Base-by-base conservation (phyloP, 2,329 filamentous ascomycete genomes). In the Bertia moriformis region DNA sequence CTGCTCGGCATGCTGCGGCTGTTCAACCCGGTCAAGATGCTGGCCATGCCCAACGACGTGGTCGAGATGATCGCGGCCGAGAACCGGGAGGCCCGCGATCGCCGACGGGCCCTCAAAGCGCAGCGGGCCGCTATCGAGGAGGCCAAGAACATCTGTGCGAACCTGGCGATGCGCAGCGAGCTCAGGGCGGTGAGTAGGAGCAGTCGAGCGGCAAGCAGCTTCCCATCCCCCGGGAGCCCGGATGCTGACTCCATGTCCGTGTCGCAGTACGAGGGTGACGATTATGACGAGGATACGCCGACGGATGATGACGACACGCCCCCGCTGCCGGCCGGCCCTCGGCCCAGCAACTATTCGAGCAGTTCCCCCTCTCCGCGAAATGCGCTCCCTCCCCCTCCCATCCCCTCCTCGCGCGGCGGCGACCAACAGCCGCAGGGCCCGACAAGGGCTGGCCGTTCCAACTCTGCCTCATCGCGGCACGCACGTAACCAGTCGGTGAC, bases 121-220 rank as follows among this genome's bases (percentile, higher is more conserved):
- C 65, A 68, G 48, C 67, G 66, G 55, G 56, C 59, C 44, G 64
- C 65, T 1, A 69, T 69, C 38, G 64, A 68, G 32, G 66, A 69
- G 43, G 66, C 66, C 19, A 60, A 61, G 39, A 61, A 60, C 38
- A 61, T 68, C 17, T 69, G 66, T 43, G 65, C 66, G 32, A 59
- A 57, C 41, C 53, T 70, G 14, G 66, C 67, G 4, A 69, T 70
- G 66, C 57, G 67, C 29, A 69, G 67, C 45, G 66, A 70, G 43
- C 46, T 70, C 14, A 55, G 66, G 29, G 19, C 39, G 7, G 22
- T 27, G n/a, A 7, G 22, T 27, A n/a, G n/a, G 7, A n/a, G n/a
- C 22, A 27, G 22, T n/a, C 22, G n/a, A 27, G n/a, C n/a, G n/a
- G n/a, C n/a, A n/a, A n/a, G n/a, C n/a, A n/a, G n/a, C n/a, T n/a